Evolutionary conservation across 768 basidiomycete species (phyloP).

Genomic region (Dendrothele bispora): DNA sequence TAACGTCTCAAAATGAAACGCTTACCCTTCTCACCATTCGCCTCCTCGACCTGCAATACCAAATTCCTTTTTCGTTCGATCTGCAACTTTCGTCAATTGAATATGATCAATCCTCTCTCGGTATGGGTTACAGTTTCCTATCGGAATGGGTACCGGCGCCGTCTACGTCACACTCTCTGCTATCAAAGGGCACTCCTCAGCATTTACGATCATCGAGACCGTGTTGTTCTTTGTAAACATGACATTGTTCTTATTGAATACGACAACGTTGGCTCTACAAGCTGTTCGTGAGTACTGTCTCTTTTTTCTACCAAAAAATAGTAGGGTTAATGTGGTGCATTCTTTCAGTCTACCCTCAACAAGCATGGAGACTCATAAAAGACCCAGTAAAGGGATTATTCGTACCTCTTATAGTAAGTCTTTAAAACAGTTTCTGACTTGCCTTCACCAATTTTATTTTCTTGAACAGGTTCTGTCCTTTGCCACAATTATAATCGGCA

Average conservation of each 20-base stretch:
- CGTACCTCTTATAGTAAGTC: conserved; percentile 34
- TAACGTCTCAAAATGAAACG: background rate
- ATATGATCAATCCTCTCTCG: background rate
- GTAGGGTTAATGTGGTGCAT: background rate
- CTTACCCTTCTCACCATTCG: conserved; percentile 11
- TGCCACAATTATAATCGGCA: conserved; percentile 48
- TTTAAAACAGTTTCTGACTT: background rate
- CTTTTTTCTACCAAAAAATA: background rate
- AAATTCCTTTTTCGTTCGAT: too few species aligned
- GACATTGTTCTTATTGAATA: conserved; percentile 41
- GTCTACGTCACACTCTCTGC: conserved; percentile 46
- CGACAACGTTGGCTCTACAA: conserved; percentile 39
- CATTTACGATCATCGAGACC: conserved; percentile 35
- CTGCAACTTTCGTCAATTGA: too few species aligned
- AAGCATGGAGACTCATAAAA: conserved; percentile 37
- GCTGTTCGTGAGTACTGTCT: conserved; percentile 33
- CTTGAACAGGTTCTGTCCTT: conserved; percentile 42
- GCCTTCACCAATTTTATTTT: background rate
- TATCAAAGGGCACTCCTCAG: conserved; percentile 29
- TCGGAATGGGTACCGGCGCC: conserved; percentile 49
- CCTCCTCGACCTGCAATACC: background rate
- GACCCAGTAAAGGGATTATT: conserved; percentile 45
- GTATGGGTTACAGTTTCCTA: conserved; percentile 35
- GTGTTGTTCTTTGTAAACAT: conserved; percentile 47
- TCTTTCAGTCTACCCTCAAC: conserved; percentile 39